phyloP scores from a whole-genome alignment of 352 stramenopile species.

The Phytophthora meadii region DNA sequence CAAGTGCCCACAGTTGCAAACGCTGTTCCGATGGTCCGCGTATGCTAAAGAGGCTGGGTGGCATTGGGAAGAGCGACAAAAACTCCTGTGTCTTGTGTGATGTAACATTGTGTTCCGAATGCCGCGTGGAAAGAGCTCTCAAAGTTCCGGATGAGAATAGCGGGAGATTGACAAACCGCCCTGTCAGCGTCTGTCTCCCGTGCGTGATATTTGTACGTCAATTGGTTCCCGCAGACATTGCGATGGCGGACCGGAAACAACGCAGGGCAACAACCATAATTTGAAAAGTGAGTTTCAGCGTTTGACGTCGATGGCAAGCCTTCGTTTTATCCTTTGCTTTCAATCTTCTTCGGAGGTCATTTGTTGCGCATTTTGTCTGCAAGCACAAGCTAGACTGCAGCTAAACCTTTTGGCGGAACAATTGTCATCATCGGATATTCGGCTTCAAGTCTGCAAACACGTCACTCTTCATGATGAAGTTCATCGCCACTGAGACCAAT shows the following conservation, averaged over 20 bases:
- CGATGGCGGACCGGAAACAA: slow-evolving; percentile 19
- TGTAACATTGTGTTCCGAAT: slow-evolving; percentile 17
- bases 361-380: not conserved
- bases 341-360: not conserved
- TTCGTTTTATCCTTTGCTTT: not conserved
- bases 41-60: slow-evolving; percentile 8
- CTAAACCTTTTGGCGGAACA: not conserved
- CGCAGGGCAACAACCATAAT: slow-evolving; percentile 10
- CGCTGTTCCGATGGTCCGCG: slow-evolving; percentile 13
- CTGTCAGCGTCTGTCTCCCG: slow-evolving; percentile 24
- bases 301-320: not conserved
- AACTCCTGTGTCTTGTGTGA: slow-evolving; percentile 22
- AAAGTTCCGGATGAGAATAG: slow-evolving; percentile 16
- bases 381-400: too few species aligned
- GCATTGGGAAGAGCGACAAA: slow-evolving; percentile 9
- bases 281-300: not conserved
- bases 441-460: slow-evolving; percentile 3
- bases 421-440: slow-evolving; percentile 8
- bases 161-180: slow-evolving; percentile 10
- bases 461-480: not conserved
- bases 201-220: slow-evolving; percentile 30
- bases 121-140: slow-evolving; percentile 22
- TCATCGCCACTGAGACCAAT: slow-evolving; percentile 9
- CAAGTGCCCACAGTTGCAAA: slow-evolving; percentile 4
- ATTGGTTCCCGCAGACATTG: slow-evolving; percentile 21